Base-by-base conservation (phyloP, 2,329 filamentous ascomycete genomes). In the Camptophora hylomeconis region DNA sequence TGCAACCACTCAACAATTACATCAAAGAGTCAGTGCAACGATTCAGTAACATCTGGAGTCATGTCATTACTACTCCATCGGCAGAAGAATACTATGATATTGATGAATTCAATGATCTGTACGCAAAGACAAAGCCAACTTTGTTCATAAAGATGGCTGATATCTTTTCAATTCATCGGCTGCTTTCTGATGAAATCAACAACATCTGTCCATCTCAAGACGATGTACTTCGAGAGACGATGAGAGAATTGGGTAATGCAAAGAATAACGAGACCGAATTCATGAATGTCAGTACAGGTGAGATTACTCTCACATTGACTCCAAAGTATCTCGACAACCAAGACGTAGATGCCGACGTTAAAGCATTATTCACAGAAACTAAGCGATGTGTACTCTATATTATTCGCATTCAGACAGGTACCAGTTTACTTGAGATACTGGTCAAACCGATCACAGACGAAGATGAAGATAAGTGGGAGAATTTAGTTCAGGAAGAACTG, bases 81-180 rank as follows among this genome's bases (percentile, higher is more conserved):
- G 81, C 83, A 0, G 89, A 98, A 54, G 69, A 73, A 29, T 89
- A 89, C 14, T 98, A 95, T 49, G 86, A 95, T 53, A 94, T 98
- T 51, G 89, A 98, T 50, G 89, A 95, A 52, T 98, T 89, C 69
- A 95, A 94, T 51, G 89, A 98, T 49, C 68, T 98, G 5, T 95
- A 95, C 50, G 81, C 87, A 32, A 86, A 92, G 53, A 89, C 84
- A 40, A 93, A 93, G 56, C 89, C 89, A 5, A 95, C 87, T 0
- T 66, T 98, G n/a, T 98, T 95, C 61, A 93, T 98, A 63, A 98
- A 98, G 60, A 87, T 98, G 72, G 72, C 80, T 10, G 89, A 98
- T 52, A 86, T 98, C 33, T 95, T 98, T 52, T 81, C 87, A 26
- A 87, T 98, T 35, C 92, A 98, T 57, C 83, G 78, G 39, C 67